These are phyloP conservation scores for Eutrema salsugineum DNA, from an alignment of 441 rosid genomes.

Conservation along the genomic window DNA sequence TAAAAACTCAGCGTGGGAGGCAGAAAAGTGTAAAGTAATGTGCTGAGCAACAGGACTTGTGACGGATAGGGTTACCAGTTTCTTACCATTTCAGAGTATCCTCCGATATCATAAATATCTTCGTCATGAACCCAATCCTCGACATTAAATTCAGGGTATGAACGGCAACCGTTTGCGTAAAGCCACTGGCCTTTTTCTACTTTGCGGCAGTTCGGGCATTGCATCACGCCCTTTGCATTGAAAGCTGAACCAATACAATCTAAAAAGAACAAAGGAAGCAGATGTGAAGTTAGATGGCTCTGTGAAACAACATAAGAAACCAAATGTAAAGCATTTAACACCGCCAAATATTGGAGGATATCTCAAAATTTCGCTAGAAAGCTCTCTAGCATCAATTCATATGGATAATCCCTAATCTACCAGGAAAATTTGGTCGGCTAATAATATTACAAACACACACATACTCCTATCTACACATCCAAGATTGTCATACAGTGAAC, in stretches of 20 bases:
- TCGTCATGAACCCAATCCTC: slow-evolving; percentile 96
- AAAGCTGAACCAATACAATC: slow-evolving; percentile 99
- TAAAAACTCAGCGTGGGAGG: background rate
- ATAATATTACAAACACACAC: background rate
- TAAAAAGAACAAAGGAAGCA: slow-evolving; percentile 30
- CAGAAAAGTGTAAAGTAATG: background rate
- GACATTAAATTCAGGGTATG: slow-evolving; percentile 71
- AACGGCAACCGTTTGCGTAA: slow-evolving; percentile 77
- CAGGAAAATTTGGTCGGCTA: background rate
- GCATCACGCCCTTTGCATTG: slow-evolving; percentile 94
- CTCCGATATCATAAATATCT: slow-evolving; percentile 77
- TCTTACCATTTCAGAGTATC: slow-evolving; percentile 84
- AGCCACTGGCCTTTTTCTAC: slow-evolving; percentile 99
- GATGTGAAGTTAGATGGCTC: background rate
- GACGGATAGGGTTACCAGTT: background rate
- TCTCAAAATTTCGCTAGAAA: background rate
- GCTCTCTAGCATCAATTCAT: slow-evolving; percentile 1
- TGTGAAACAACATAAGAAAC: background rate
- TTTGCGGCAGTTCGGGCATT: slow-evolving; percentile 97
- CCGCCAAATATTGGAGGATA: background rate
- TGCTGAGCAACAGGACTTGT: background rate
- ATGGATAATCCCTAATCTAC: background rate
- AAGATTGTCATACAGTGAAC: background rate
- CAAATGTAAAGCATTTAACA: background rate
- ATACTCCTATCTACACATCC: background rate